Base-by-base conservation (phyloP, 331 rosid species). In the Stylosanthes scabra region DNA sequence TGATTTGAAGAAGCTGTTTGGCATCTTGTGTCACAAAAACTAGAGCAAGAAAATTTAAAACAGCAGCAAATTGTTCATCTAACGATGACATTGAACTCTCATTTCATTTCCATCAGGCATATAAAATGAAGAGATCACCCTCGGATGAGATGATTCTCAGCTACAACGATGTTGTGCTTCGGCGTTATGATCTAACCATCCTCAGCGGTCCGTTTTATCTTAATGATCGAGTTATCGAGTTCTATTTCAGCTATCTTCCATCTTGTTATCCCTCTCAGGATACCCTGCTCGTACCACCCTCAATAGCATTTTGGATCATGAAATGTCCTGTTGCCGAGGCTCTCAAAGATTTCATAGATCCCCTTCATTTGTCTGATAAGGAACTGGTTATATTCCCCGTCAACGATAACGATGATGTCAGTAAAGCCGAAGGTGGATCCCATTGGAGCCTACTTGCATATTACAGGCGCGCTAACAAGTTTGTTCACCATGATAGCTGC, bases 381-480 rank as follows among this genome's bases (percentile, higher is more conserved):
- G 69, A 63, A 10, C 81, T 95, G 56, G 83, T 88, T 8, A 55
- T 95, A 59, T 95, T 91, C 71, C 96, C 97, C 2, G 44, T 91
- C 82, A 95, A 95, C 3, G 88, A 95, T 82, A 90, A 92, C 1
- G 87, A 87, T 0, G 96, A 95, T 7, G 87, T 94, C 75, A 59
- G 71, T 40, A 27, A 8, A 45, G 89, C 93, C 3, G 99, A 86
- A 82, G 97, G 97, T 37, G 99, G 99, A 42, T 83, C 83, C 34
- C 99, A 94, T 70, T 94, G 99, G 99, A 94, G 97, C 85, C 75
- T 94, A 67, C 89, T 91, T 47, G 97, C 83, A 56, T 94, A 81
- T 65, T 84, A 87, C 78, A 87, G 95, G 63, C 68, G 72, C 1
- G 67, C 79, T 5, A 91, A 88, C 66, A 20, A 77, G 31, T 94